phyloP scores from a whole-genome alignment of 192 early-diverging fungal species.

The Backusella liffmaniae region DNA sequence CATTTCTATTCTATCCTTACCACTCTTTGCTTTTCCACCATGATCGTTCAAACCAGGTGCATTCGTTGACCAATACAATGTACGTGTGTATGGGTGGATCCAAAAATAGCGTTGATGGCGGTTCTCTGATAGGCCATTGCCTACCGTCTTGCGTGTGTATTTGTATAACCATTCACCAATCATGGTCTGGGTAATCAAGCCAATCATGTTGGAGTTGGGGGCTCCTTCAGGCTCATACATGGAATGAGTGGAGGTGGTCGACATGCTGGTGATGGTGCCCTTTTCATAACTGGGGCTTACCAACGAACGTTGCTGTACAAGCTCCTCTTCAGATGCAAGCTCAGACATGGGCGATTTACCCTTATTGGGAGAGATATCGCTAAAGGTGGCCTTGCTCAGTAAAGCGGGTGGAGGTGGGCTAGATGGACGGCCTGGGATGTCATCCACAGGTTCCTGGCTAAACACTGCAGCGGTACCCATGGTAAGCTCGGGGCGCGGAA shows the following conservation, averaged over 20 bases:
- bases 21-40: conserved; percentile 43
- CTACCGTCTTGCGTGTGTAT: conserved; percentile 57
- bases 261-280: not conserved
- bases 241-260: conserved; percentile 5
- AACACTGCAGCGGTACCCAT: not conserved
- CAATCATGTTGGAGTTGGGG: not conserved
- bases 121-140: conserved; percentile 51
- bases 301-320: not conserved
- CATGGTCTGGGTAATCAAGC: conserved; percentile 66
- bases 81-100: conserved; percentile 77
- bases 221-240: conserved; percentile 19
- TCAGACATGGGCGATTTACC: conserved; percentile 7
- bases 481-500: not conserved
- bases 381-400: not conserved
- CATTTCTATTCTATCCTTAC: conserved; percentile 22
- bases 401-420: conserved; percentile 4
- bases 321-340: not conserved
- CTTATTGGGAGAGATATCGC: not conserved
- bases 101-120: conserved; percentile 72
- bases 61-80: conserved; percentile 68
- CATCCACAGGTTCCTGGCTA: not conserved
- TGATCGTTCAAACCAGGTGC: conserved; percentile 47
- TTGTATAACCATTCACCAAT: conserved; percentile 74
- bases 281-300: not conserved
- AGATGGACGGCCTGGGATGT: not conserved